Conservation (phyloP, 805 yeast species). For the Starmera quercuum region DNA sequence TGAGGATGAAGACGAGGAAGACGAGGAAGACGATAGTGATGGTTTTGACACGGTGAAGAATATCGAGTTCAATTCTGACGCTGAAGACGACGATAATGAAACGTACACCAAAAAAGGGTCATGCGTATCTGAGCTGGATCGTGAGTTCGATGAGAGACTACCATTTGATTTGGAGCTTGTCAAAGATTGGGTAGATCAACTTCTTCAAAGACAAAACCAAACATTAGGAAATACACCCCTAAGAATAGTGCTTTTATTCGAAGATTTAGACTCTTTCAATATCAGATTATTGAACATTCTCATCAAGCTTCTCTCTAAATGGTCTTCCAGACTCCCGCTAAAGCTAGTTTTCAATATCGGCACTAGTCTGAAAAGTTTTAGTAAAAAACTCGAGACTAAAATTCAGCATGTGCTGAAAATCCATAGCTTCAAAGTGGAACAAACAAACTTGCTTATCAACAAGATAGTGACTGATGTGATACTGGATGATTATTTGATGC, state of each 20-base stretch:
- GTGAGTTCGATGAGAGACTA: conserved; percentile 11
- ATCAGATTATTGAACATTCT: conserved; percentile 11
- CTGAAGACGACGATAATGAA: conserved; percentile 7
- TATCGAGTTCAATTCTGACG: conserved; percentile 6
- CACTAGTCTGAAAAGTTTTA: conserved; percentile 12
- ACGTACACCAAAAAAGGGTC: too few species aligned
- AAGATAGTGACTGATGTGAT: conserved; percentile 13
- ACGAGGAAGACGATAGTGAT: conserved; percentile 1
- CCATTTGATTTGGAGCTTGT: conserved; percentile 19
- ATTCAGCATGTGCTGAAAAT: conserved; percentile 9
- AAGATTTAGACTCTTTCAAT: conserved; percentile 20
- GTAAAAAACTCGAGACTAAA: conserved; percentile 11
- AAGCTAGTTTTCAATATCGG: conserved; percentile 18
- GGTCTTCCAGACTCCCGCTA: conserved; percentile 12
- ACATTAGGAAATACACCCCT: conserved; percentile 4
- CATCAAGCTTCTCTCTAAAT: conserved; percentile 10
- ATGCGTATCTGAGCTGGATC: background rate
- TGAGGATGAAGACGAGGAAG: background rate
- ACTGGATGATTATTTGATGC: conserved; percentile 8
- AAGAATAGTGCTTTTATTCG: conserved; percentile 15
- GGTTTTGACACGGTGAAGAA: conserved; percentile 2
- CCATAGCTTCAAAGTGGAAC: conserved; percentile 15
- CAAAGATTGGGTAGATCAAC: conserved; percentile 15
- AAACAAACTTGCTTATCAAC: conserved; percentile 16
- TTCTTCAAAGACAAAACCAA: conserved; percentile 2